Evolutionary conservation across 108 stramenopile species (phyloP).

Genomic region (Chaetoceros muelleri): DNA sequence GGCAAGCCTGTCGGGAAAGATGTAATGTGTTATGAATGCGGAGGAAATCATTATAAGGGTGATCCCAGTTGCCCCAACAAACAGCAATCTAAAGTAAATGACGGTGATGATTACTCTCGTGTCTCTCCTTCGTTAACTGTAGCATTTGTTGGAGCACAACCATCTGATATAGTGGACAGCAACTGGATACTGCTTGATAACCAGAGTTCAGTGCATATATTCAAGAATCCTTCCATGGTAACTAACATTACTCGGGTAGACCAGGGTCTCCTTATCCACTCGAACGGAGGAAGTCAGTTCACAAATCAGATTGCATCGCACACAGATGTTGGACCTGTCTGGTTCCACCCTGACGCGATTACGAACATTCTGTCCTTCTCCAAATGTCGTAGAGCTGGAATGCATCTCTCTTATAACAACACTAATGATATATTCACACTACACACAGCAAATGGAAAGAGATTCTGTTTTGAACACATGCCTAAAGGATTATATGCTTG

Average conservation of each 20-base stretch:
- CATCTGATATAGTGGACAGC: too few relatives aligned
- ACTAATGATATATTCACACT: conserved; percentile 7
- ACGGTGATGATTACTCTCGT: too few relatives aligned
- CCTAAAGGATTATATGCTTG: too few relatives aligned
- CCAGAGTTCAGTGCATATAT: conserved; percentile 22
- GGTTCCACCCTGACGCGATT: conserved; percentile 25
- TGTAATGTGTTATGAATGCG: too few relatives aligned
- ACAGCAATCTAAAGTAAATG: too few relatives aligned
- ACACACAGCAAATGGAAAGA: too few relatives aligned
- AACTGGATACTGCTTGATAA: conserved; percentile 28
- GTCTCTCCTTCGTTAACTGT: too few relatives aligned
- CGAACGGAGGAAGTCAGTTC: conserved; percentile 6
- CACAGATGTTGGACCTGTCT: conserved; percentile 15
- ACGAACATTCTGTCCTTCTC: conserved; percentile 31
- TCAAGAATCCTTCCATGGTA: conserved; percentile 10
- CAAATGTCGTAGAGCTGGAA: conserved; percentile 7
- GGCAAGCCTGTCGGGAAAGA: too few relatives aligned
- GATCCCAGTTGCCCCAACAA: too few relatives aligned
- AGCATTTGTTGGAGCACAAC: too few relatives aligned
- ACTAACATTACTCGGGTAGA: conserved; percentile 10
- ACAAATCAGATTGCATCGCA: conserved; percentile 7
- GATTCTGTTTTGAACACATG: conserved; percentile 5
- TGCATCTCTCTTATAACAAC: conserved; percentile 26
- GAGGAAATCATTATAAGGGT: too few relatives aligned
- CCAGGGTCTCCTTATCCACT: neutral